These are phyloP conservation scores for Leccinum barrowsii DNA, from an alignment of 768 basidiomycete species.

Conservation along the genomic window DNA sequence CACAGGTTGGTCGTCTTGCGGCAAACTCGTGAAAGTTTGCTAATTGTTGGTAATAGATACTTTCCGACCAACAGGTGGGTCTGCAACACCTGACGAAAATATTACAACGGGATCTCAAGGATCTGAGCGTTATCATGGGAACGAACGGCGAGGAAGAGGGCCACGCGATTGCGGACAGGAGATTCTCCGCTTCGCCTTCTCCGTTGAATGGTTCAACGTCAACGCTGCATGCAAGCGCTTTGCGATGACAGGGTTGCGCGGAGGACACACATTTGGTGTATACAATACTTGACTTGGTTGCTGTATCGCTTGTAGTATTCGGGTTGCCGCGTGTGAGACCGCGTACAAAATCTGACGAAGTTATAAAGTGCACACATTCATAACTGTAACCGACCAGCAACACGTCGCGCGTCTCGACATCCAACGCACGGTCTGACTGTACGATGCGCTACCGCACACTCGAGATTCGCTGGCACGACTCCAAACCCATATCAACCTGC, in stretches of 20 bases:
- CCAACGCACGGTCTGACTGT: neutral
- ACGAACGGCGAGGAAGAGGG: constrained; percentile 37
- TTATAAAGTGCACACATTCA: constrained; percentile 4
- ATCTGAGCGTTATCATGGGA: constrained; percentile 63
- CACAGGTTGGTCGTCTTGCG: constrained; percentile 48
- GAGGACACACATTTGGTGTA: constrained; percentile 9
- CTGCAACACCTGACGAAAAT: constrained; percentile 78
- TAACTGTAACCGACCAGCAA: constrained; percentile 6
- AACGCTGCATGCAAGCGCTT: constrained; percentile 24
- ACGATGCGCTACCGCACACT: constrained; percentile 84
- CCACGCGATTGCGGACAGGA: constrained; percentile 13
- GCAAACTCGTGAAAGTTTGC: neutral
- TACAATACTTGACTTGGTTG: neutral
- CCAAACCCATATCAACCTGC: constrained; percentile 91
- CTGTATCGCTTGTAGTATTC: constrained; percentile 3
- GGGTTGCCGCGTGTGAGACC: constrained; percentile 22
- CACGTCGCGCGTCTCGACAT: neutral
- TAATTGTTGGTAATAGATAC: constrained; percentile 45
- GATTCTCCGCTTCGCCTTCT: constrained; percentile 19
- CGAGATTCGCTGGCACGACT: constrained; percentile 96
- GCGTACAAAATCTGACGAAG: constrained; percentile 4
- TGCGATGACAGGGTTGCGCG: constrained; percentile 15
- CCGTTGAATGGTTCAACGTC: constrained; percentile 23
- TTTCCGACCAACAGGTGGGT: constrained; percentile 76
- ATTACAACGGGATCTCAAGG: constrained; percentile 58